Conservation (phyloP, 352 stramenopile species). For the Paralagenidium karlingii region DNA sequence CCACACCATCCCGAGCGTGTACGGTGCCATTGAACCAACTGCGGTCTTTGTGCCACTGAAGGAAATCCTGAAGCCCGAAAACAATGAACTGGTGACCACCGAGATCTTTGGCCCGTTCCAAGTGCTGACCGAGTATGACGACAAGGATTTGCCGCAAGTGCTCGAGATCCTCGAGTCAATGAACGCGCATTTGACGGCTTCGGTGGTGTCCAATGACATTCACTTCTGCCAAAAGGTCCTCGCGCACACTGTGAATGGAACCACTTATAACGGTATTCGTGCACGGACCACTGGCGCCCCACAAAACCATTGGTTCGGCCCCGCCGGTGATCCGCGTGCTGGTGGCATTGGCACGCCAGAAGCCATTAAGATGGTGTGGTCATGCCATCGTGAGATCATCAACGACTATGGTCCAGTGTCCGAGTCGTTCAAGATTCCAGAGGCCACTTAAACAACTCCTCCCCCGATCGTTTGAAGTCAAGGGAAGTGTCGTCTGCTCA, state of each 20-base stretch:
- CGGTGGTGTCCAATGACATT: constrained; percentile 95
- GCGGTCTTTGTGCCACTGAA: constrained; percentile 95
- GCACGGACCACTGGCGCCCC: constrained; percentile 92
- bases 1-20: constrained; percentile 91
- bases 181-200: constrained; percentile 95
- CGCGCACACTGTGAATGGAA: constrained; percentile 97
- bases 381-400: constrained; percentile 97
- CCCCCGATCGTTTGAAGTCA: neutral
- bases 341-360: constrained; percentile 97
- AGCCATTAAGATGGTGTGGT: constrained; percentile 98
- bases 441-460: constrained; percentile 57
- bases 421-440: constrained; percentile 64
- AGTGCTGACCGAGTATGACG: constrained; percentile 91
- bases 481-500: neutral
- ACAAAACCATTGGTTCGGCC: constrained; percentile 95
- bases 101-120: constrained; percentile 99
- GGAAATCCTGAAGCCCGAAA: constrained; percentile 90
- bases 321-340: constrained; percentile 91
- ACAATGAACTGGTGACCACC: constrained; percentile 90
- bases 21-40: constrained; percentile 95
- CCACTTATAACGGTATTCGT: constrained; percentile 94
- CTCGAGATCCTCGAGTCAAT: constrained; percentile 92
- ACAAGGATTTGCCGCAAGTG: constrained; percentile 83
- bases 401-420: constrained; percentile 77
- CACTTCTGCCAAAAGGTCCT: constrained; percentile 92